Base-by-base conservation (phyloP, 495 filamentous ascomycete genomes). In the Ramalina peruviana region DNA sequence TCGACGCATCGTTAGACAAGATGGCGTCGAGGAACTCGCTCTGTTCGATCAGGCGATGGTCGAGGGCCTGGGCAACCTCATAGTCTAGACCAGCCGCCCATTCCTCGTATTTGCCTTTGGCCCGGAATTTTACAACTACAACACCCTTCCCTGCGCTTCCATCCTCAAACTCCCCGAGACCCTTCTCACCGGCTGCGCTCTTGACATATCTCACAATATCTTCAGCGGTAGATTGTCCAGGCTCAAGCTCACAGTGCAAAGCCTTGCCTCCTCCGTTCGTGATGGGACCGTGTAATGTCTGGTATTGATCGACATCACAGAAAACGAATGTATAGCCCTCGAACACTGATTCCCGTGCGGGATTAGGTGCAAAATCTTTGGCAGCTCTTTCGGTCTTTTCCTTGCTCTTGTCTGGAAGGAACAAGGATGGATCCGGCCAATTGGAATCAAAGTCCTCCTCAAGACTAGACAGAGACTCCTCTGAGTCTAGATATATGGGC, bases 1-100 rank as follows among this genome's bases (percentile, higher is more conserved):
- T 66, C 49, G 74, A 79, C 4, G 85, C 76, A 67, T 96, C 81
- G 48, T 80, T 82, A 11, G 67, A 79, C 16, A 97, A 63, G 43
- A 98, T 95, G 3, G 85, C 85, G 65, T 94, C 88, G 9, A 98
- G 72, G 53, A 98, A 95, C 54, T 95, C 89, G 43, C 82, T 87
- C 62, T 96, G 92, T 49, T 89, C 81, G 43, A 96, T 81, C 19
- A 89, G 78, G 4, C 86, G 78, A 57, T 89, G 86, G 50, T 86
- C 83, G 15, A 89, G 75, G 40, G 72, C 70, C 25, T 79, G 56
- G 6, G 86, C 83, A 40, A 89, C 75, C 4, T 79, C 65, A 21
- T 73, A 77, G 49, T 77, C 69, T 54, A 94, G 75, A 19, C 82
- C 66, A 40, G 72, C 72, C 15, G 72, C 82, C 88, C 88, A 95